These are phyloP conservation scores for Microthyrium microscopicum DNA, from an alignment of 2,329 filamentous ascomycete species.

Conservation along the genomic window DNA sequence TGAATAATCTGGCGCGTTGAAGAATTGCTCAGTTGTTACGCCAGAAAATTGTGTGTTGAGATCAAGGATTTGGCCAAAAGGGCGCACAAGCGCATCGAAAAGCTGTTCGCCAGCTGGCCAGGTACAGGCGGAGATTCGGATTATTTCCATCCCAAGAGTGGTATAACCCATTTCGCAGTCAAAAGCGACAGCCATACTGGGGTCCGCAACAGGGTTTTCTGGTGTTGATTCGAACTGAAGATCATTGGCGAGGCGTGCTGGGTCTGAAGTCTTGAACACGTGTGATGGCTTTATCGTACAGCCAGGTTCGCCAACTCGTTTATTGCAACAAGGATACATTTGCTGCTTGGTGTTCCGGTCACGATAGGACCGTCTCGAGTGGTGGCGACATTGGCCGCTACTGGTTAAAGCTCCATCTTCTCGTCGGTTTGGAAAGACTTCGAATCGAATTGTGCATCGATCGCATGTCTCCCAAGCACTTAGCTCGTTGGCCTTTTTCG, in stretches of 20 bases:
- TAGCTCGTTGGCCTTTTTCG: conserved; percentile 46
- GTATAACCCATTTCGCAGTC: conserved; percentile 99
- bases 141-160: conserved; percentile 68
- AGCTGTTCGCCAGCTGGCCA: conserved; percentile 67
- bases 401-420: conserved; percentile 60
- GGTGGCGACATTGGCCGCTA: conserved; percentile 64
- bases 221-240: conserved; percentile 73
- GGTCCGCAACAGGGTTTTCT: conserved; percentile 31
- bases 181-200: conserved; percentile 54
- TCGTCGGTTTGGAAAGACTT: conserved; percentile 76
- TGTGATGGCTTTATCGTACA: conserved; percentile 58
- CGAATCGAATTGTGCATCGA: conserved; percentile 70
- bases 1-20: conserved; percentile 33
- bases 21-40: conserved; percentile 61
- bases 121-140: conserved; percentile 72
- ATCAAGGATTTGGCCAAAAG: conserved; percentile 70
- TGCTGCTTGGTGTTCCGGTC: conserved; percentile 38
- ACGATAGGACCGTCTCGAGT: conserved; percentile 55
- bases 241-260: conserved; percentile 58
- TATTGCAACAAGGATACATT: conserved; percentile 63
- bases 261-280: conserved; percentile 70
- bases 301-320: conserved; percentile 58
- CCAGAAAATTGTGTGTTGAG: conserved; percentile 88
- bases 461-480: conserved; percentile 76
- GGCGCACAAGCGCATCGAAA: conserved; percentile 71